These are phyloP conservation scores for Colletotrichum cordylinicola DNA, from an alignment of 2,329 filamentous ascomycete genomes.

Conservation along the genomic window DNA sequence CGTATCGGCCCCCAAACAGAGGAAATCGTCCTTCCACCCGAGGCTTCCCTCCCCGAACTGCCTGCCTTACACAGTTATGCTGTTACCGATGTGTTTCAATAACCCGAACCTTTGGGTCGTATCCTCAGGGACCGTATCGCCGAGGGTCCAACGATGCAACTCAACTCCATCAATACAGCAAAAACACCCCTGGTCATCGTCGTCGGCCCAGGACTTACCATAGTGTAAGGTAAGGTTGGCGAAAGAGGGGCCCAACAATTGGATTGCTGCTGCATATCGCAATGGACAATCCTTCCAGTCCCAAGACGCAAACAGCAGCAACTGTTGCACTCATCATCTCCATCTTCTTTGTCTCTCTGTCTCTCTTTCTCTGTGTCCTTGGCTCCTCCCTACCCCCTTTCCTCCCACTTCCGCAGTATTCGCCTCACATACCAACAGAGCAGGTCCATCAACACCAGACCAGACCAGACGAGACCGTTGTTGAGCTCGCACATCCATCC, in stretches of 20 bases:
- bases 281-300: background rate
- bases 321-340: background rate
- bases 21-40: background rate
- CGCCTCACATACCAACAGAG: background rate
- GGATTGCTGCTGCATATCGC: background rate
- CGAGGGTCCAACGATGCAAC: constrained; percentile 4
- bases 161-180: background rate
- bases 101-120: constrained; percentile 5
- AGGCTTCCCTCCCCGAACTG: background rate
- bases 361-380: background rate
- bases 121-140: background rate
- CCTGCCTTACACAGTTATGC: background rate
- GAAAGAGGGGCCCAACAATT: background rate
- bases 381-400: background rate
- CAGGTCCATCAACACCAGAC: background rate
- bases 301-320: background rate
- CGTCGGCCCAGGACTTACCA: background rate
- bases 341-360: background rate
- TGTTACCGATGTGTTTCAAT: background rate
- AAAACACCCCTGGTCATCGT: background rate
- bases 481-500: background rate
- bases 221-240: background rate
- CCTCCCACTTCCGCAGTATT: background rate
- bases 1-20: background rate
- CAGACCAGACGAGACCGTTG: background rate